phyloP scores from a whole-genome alignment of 2,329 filamentous ascomycete species.

The Epichloe hybrida region DNA sequence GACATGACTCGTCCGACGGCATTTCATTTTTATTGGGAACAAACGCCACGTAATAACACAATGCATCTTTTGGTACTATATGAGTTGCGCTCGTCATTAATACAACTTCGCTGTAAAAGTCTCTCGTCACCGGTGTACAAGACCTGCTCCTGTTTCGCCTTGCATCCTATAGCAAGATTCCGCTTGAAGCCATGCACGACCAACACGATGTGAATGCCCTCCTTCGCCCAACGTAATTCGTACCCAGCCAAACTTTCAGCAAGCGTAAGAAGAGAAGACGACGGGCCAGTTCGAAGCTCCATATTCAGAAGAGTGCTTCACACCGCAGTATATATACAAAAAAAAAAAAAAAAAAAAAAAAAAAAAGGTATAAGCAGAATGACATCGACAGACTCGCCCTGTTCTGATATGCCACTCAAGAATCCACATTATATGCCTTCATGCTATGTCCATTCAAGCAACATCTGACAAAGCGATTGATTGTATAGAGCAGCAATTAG shows the following conservation, averaged over 20 bases:
- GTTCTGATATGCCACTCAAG: background rate
- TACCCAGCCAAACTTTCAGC: background rate
- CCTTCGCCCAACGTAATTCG: background rate
- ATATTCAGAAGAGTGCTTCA: background rate
- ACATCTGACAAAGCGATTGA: background rate
- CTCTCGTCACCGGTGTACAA: background rate
- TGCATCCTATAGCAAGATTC: background rate
- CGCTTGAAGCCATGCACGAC: background rate
- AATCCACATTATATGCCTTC: background rate
- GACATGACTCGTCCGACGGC: background rate
- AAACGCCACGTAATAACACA: background rate
- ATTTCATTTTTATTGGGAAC: too few relatives aligned
- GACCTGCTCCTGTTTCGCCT: background rate
- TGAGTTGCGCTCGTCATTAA: background rate
- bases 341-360: background rate
- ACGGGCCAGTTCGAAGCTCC: background rate
- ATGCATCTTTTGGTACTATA: background rate
- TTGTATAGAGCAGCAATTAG: background rate
- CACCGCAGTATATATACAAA: background rate
- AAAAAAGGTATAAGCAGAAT: background rate
- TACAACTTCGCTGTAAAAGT: background rate
- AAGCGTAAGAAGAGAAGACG: background rate
- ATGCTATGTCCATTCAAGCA: background rate
- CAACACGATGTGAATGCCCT: background rate
- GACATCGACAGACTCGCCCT: background rate